A percentile compares a stretch with the other conserved stretches of the same genome.
These are phyloP conservation scores for Rosa lucieae DNA, from an alignment of 306 rosid species.

Conservation along the genomic window DNA sequence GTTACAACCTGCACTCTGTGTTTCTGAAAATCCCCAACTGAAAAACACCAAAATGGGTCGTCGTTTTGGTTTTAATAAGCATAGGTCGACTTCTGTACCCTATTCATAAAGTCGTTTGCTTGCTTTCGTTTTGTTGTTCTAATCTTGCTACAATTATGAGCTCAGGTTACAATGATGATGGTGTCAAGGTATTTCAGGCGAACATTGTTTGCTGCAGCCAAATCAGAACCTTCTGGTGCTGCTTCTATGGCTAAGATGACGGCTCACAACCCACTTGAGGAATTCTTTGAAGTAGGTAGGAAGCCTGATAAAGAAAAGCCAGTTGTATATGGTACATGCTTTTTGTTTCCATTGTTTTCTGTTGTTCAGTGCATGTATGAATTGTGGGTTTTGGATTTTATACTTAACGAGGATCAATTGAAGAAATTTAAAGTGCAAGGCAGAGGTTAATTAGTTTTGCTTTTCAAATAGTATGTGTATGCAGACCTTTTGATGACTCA, in stretches of 20 bases:
- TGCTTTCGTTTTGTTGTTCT: too few relatives aligned
- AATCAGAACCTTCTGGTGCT: slow-evolving; percentile 55
- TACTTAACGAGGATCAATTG: neutral
- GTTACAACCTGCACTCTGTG: neutral
- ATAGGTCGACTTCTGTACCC: neutral
- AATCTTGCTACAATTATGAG: neutral
- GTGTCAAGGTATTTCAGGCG: slow-evolving; percentile 65
- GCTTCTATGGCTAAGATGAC: slow-evolving; percentile 37
- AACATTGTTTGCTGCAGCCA: slow-evolving; percentile 58
- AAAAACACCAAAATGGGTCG: neutral
- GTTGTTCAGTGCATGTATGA: neutral
- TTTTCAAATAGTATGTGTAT: neutral
- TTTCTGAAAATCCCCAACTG: slow-evolving; percentile 13
- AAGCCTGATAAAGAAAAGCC: slow-evolving; percentile 67
- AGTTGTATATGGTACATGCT: slow-evolving; percentile 65
- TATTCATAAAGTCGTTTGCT: neutral
- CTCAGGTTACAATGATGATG: slow-evolving; percentile 38
- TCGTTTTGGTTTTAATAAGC: neutral
- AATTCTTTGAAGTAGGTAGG: slow-evolving; percentile 75
- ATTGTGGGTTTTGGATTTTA: neutral
- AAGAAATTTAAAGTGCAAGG: neutral
- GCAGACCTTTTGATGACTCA: neutral
- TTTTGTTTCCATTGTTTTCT: slow-evolving; percentile 7
- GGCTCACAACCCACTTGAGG: slow-evolving; percentile 66
- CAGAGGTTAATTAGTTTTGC: neutral